A percentile compares a stretch with the other conserved stretches of the same genome.
These are phyloP conservation scores for Cryphonectria radicalis DNA, from an alignment of 2,329 filamentous ascomycete genomes.

Conservation along the genomic window DNA sequence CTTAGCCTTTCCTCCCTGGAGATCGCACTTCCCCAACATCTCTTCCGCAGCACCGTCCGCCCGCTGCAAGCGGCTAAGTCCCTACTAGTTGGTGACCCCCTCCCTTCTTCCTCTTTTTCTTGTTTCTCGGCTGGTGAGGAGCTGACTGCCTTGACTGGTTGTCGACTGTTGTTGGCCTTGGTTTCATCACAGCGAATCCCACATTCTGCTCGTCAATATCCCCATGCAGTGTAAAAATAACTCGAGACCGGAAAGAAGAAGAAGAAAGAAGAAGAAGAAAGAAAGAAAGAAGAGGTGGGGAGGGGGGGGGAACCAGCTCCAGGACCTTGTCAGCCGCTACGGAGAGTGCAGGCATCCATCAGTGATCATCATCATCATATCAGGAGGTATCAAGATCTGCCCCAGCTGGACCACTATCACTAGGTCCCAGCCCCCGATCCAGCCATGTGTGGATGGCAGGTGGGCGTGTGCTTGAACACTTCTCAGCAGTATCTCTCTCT, in stretches of 20 bases:
- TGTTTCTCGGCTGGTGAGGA: neutral
- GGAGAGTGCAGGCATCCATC: neutral
- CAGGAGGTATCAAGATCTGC: neutral
- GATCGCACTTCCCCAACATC: slow-evolving; percentile 49
- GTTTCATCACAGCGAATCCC: neutral
- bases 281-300: no score
- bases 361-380: neutral
- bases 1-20: slow-evolving; percentile 26
- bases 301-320: neutral
- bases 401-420: neutral
- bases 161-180: neutral
- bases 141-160: no score
- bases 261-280: no score
- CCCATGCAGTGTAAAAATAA: no score
- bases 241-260: no score
- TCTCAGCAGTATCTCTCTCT: neutral
- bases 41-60: slow-evolving; percentile 41
- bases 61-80: neutral
- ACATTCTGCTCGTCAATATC: no score
- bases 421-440: neutral
- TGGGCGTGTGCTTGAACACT: neutral
- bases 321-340: neutral
- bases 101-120: neutral
- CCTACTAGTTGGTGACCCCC: neutral
- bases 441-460: neutral